Evolutionary conservation across 805 yeast species (phyloP).

Genomic region (Lipomyces yamadae): DNA sequence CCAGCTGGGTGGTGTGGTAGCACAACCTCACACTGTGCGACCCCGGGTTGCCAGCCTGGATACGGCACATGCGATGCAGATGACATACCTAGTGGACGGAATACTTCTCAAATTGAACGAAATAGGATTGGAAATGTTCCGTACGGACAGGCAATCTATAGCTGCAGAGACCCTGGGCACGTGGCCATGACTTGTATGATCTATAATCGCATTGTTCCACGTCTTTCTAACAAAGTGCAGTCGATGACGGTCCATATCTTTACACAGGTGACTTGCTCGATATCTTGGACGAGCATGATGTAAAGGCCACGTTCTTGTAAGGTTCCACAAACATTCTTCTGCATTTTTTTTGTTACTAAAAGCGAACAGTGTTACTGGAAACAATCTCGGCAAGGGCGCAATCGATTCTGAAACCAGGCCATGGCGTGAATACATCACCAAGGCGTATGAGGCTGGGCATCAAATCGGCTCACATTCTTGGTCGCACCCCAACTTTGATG

Average conservation of each 20-base stretch:
- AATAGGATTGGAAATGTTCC: slow-evolving; percentile 24
- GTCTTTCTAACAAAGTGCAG: background rate
- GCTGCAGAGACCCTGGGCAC: slow-evolving; percentile 25
- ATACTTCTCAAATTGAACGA: slow-evolving; percentile 23
- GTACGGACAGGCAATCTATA: slow-evolving; percentile 20
- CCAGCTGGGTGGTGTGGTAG: slow-evolving; percentile 28
- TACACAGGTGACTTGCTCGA: slow-evolving; percentile 28
- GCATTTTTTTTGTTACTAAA: background rate
- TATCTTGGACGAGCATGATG: slow-evolving; percentile 19
- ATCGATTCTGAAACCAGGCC: slow-evolving; percentile 12
- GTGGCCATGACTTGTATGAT: slow-evolving; percentile 30
- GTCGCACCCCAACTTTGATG: slow-evolving; percentile 27
- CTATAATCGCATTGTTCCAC: background rate
- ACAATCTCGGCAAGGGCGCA: slow-evolving; percentile 29
- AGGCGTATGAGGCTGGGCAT: slow-evolving; percentile 23
- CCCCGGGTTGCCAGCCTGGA: slow-evolving; percentile 24
- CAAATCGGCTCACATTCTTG: slow-evolving; percentile 35
- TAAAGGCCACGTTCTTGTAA: slow-evolving; percentile 28
- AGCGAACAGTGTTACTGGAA: slow-evolving; percentile 23
- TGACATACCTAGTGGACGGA: slow-evolving; percentile 20
- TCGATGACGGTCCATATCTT: slow-evolving; percentile 30
- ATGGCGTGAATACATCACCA: slow-evolving; percentile 22
- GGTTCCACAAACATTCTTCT: background rate
- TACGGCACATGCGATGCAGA: slow-evolving; percentile 32
- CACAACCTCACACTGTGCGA: slow-evolving; percentile 16